A percentile compares a stretch with the other conserved stretches of the same genome.
These are phyloP conservation scores for Backusella liffmaniae DNA, from an alignment of 192 early-diverging fungal genomes.

Conservation along the genomic window DNA sequence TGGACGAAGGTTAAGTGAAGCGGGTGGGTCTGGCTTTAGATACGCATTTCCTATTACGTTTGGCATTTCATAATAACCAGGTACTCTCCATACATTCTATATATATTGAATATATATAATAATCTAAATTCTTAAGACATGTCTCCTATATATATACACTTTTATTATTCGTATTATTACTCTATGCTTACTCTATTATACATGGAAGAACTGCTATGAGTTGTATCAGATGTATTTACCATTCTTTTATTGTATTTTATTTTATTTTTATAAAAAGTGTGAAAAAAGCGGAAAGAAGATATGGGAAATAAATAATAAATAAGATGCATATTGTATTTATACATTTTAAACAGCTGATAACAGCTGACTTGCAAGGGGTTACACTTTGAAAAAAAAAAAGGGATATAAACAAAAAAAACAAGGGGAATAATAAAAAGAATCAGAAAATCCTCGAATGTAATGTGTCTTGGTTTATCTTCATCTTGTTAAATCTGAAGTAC, in stretches of 20 bases:
- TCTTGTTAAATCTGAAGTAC: neutral
- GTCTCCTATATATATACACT: neutral
- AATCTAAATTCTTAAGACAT: neutral
- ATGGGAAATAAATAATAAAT: neutral
- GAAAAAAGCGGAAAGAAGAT: neutral
- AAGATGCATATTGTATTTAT: neutral
- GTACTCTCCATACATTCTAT: conserved; percentile 31
- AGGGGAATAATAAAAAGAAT: neutral
- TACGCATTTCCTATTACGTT: conserved; percentile 37
- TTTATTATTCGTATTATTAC: neutral
- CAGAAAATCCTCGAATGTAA: neutral
- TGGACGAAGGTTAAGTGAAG: conserved; percentile 19
- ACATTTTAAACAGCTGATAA: conserved; percentile 1
- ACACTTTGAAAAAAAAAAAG: neutral
- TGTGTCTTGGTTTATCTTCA: neutral
- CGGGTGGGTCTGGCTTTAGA: conserved; percentile 25
- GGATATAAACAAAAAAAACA: neutral
- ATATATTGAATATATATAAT: neutral
- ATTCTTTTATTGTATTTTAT: neutral
- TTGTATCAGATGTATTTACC: conserved; percentile 1
- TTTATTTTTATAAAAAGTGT: neutral
- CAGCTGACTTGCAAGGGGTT: neutral
- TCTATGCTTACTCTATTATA: neutral
- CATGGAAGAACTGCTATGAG: neutral
- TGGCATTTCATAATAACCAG: conserved; percentile 38